Conservation (phyloP, 1,284 basidiomycete species). For the Ganoderma sp. region DNA sequence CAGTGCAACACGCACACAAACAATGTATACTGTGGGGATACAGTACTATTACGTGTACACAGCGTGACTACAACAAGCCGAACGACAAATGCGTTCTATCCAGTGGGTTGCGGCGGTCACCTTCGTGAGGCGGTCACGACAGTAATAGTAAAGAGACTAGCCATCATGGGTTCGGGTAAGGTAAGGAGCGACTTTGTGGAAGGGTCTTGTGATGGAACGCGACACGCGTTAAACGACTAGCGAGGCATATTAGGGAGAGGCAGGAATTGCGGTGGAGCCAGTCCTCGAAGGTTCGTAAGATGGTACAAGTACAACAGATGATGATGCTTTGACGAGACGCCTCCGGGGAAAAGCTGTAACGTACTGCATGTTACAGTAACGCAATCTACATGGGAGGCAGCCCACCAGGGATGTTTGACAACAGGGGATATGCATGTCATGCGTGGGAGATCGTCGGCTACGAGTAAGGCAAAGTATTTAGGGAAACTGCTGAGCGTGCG, state of each 20-base stretch:
- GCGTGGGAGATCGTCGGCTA: background rate
- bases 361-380: background rate
- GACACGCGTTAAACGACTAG: background rate
- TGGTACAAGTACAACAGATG: slow-evolving; percentile 2
- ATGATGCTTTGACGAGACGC: background rate
- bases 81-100: background rate
- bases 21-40: background rate
- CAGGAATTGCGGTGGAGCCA: background rate
- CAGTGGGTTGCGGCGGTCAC: background rate
- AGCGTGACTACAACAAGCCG: background rate
- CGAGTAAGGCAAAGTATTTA: background rate
- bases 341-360: background rate
- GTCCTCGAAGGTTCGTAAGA: background rate
- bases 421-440: background rate
- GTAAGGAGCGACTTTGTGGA: background rate
- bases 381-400: background rate
- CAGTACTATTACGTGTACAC: background rate
- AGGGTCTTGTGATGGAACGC: background rate
- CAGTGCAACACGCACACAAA: background rate
- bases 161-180: background rate
- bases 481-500: background rate
- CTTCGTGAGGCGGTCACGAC: background rate
- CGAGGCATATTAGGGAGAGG: background rate
- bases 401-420: background rate
- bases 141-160: slow-evolving; percentile 2